These are phyloP conservation scores for Coccomyxa sp. DNA, from an alignment of 139 green algal genomes.

Conservation along the genomic window DNA sequence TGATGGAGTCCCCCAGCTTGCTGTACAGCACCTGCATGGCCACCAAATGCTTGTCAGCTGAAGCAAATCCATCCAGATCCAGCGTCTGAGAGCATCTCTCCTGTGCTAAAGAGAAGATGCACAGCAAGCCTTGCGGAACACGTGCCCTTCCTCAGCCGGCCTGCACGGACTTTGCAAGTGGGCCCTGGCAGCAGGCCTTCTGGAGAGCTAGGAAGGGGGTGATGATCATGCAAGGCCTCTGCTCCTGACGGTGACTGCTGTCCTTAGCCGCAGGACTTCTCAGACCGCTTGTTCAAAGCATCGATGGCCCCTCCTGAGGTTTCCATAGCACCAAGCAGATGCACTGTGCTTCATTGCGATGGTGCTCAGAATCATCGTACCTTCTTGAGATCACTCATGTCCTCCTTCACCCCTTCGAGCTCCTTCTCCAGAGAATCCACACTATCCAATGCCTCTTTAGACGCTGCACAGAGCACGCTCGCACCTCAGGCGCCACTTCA, in stretches of 20 bases:
- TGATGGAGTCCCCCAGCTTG: slow-evolving; percentile 77
- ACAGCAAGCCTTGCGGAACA: no score
- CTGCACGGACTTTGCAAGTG: no score
- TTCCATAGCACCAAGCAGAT: no score
- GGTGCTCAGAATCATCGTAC: not conserved
- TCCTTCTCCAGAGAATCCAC: slow-evolving; percentile 41
- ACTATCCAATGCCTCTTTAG: slow-evolving; percentile 14
- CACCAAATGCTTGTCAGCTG: not conserved
- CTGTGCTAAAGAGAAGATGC: no score
- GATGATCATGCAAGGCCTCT: no score
- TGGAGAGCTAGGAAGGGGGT: no score
- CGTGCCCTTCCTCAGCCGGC: no score
- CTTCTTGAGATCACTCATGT: slow-evolving; percentile 62
- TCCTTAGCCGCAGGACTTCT: not conserved
- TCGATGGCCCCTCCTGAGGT: no score
- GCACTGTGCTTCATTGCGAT: not conserved
- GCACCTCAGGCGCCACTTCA: not conserved
- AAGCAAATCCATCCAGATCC: no score
- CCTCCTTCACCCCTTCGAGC: slow-evolving; percentile 21
- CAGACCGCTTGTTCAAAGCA: not conserved
- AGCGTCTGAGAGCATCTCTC: no score
- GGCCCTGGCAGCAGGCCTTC: no score
- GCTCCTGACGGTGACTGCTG: not conserved
- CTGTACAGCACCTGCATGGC: slow-evolving; percentile 50
- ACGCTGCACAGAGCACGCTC: slow-evolving; percentile 17